A percentile compares a stretch with the other conserved stretches of the same genome.
Evolutionary conservation across 192 early-diverging fungal species (phyloP).

Genomic region (Diversispora eburnea): DNA sequence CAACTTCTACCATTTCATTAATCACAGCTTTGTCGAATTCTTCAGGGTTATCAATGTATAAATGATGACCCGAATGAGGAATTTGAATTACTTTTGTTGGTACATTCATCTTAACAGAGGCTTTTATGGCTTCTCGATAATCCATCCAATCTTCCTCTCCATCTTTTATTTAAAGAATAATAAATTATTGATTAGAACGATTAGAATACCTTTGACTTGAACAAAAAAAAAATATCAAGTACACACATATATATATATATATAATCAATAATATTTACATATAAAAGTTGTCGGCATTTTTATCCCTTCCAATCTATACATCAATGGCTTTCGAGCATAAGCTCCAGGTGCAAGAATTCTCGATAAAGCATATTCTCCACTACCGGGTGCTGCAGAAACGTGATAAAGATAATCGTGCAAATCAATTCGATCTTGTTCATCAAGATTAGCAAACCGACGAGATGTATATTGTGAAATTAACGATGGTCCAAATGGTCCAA

Average conservation of each 20-base stretch:
- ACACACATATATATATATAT: not conserved
- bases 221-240: too few species aligned
- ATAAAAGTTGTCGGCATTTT: slow-evolving; percentile 74
- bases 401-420: slow-evolving; percentile 81
- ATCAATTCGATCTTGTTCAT: slow-evolving; percentile 57
- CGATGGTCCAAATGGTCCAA: slow-evolving; percentile 76
- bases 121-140: slow-evolving; percentile 63
- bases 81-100: slow-evolving; percentile 47
- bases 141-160: slow-evolving; percentile 92
- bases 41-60: slow-evolving; percentile 81
- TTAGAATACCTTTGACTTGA: too few species aligned
- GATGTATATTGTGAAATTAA: slow-evolving; percentile 54
- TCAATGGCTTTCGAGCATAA: slow-evolving; percentile 73
- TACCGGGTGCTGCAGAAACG: slow-evolving; percentile 69
- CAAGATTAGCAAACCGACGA: slow-evolving; percentile 62
- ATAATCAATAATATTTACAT: slow-evolving; percentile 35
- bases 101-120: slow-evolving; percentile 53
- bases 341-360: slow-evolving; percentile 77
- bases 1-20: slow-evolving; percentile 12
- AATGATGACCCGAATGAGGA: slow-evolving; percentile 71
- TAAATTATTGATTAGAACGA: not conserved
- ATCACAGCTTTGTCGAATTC: slow-evolving; percentile 17
- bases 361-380: slow-evolving; percentile 79
- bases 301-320: slow-evolving; percentile 56
- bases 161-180: slow-evolving; percentile 36